phyloP scores from a whole-genome alignment of 192 early-diverging fungal genomes.

The Physocladia obscura region DNA sequence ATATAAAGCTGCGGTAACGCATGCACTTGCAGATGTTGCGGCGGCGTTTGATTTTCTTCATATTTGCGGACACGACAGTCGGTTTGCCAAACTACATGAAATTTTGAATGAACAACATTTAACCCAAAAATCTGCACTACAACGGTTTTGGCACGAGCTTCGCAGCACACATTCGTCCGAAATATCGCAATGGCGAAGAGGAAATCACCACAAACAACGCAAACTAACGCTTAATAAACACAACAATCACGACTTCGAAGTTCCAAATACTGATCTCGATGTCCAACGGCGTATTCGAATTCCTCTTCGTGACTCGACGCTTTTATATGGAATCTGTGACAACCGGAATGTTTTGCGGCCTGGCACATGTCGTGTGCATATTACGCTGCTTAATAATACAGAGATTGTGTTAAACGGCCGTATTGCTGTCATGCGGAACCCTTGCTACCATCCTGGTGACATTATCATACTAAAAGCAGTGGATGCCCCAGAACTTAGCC shows the following conservation, averaged over 20 bases:
- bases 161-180: not conserved
- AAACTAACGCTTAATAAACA: not conserved
- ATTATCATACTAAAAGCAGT: constrained; percentile 29
- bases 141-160: constrained; percentile 2
- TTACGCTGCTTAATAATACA: not conserved
- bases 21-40: constrained; percentile 16
- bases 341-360: constrained; percentile 1
- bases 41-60: constrained; percentile 24
- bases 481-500: not conserved
- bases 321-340: constrained; percentile 30
- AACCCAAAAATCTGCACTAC: not conserved
- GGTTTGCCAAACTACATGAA: not conserved
- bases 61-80: constrained; percentile 6
- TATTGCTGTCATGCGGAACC: constrained; percentile 27
- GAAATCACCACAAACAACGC: not conserved
- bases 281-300: constrained; percentile 3
- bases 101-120: constrained; percentile 3
- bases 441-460: constrained; percentile 37
- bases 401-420: constrained; percentile 7
- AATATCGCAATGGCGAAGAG: constrained; percentile 10
- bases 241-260: not conserved
- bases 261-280: not conserved
- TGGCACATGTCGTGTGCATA: constrained; percentile 21
- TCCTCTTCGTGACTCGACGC: constrained; percentile 7
- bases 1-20: constrained; percentile 21